These are phyloP conservation scores for Microdochium trichocladiopsis DNA, from an alignment of 2,329 filamentous ascomycete genomes.

Conservation along the genomic window DNA sequence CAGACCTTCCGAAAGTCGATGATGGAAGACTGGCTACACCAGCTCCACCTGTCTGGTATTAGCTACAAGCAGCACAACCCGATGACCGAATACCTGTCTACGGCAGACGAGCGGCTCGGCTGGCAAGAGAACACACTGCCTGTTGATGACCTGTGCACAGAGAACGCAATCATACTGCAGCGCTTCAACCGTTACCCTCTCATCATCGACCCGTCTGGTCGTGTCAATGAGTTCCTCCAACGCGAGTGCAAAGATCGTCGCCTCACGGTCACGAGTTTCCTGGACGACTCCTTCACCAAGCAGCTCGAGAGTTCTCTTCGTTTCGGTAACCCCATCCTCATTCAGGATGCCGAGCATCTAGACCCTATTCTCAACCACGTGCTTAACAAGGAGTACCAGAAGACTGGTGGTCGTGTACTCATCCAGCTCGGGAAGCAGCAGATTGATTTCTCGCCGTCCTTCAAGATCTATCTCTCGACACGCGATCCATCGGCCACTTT, in stretches of 20 bases:
- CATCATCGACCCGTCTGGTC: slow-evolving; percentile 94
- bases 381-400: slow-evolving; percentile 98
- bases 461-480: slow-evolving; percentile 92
- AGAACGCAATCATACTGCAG: slow-evolving; percentile 96
- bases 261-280: slow-evolving; percentile 93
- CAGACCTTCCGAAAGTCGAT: slow-evolving; percentile 97
- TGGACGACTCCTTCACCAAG: slow-evolving; percentile 97
- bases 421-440: slow-evolving; percentile 98
- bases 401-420: slow-evolving; percentile 92
- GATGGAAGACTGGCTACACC: slow-evolving; percentile 95
- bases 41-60: slow-evolving; percentile 88
- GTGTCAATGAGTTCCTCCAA: slow-evolving; percentile 90
- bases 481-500: slow-evolving; percentile 94
- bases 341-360: slow-evolving; percentile 94
- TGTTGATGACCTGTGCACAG: slow-evolving; percentile 95
- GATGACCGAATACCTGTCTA: slow-evolving; percentile 92
- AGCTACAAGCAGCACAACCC: slow-evolving; percentile 90
- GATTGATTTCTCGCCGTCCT: slow-evolving; percentile 96
- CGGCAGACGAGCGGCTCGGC: slow-evolving; percentile 84
- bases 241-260: slow-evolving; percentile 91
- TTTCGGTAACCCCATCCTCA: slow-evolving; percentile 97
- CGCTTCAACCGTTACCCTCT: slow-evolving; percentile 97
- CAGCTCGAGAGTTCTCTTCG: slow-evolving; percentile 93
- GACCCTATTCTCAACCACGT: slow-evolving; percentile 98
- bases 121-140: slow-evolving; percentile 95